A percentile compares a stretch with the other conserved stretches of the same genome.
Conservation (phyloP, 1,139 yeast genomes). For the Yamadazyma aaseri region DNA sequence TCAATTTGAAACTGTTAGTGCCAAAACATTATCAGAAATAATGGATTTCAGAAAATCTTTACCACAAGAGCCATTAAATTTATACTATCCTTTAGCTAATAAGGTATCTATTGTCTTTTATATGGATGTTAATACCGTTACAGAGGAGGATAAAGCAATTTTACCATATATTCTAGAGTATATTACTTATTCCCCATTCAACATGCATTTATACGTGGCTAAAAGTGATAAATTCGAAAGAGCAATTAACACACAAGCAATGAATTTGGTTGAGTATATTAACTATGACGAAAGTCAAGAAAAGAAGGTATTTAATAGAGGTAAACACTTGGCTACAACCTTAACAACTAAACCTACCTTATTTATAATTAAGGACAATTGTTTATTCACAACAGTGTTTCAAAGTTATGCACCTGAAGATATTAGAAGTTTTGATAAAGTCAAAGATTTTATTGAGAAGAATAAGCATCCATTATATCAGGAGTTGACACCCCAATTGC, state of each 20-base stretch:
- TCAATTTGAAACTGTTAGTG: slow-evolving; percentile 39
- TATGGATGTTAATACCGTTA: slow-evolving; percentile 50
- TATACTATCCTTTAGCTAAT: slow-evolving; percentile 42
- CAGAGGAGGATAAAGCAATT: slow-evolving; percentile 60
- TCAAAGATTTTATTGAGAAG: slow-evolving; percentile 48
- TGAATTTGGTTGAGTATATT: slow-evolving; percentile 38
- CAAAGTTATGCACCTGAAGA: slow-evolving; percentile 66
- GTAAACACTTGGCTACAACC: slow-evolving; percentile 49
- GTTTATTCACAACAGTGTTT: slow-evolving; percentile 49
- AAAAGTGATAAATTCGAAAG: slow-evolving; percentile 43
- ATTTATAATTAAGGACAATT: slow-evolving; percentile 56
- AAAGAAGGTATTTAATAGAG: slow-evolving; percentile 35
- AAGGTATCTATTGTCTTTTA: slow-evolving; percentile 52
- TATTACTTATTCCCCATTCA: slow-evolving; percentile 51
- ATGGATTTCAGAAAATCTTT: slow-evolving; percentile 39
- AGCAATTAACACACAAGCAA: slow-evolving; percentile 43
- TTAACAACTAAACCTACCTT: slow-evolving; percentile 61
- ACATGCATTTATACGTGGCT: slow-evolving; percentile 53
- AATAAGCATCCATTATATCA: slow-evolving; percentile 51
- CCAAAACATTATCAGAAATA: slow-evolving; percentile 37
- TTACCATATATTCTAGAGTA: slow-evolving; percentile 60
- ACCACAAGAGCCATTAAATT: slow-evolving; percentile 30
- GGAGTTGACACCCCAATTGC: slow-evolving; percentile 45
- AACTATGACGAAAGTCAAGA: slow-evolving; percentile 34
- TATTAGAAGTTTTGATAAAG: slow-evolving; percentile 46